A percentile compares a stretch with the other conserved stretches of the same genome.
phyloP scores from a whole-genome alignment of 176 grass and related monocot genomes.

The Avena sativa region DNA sequence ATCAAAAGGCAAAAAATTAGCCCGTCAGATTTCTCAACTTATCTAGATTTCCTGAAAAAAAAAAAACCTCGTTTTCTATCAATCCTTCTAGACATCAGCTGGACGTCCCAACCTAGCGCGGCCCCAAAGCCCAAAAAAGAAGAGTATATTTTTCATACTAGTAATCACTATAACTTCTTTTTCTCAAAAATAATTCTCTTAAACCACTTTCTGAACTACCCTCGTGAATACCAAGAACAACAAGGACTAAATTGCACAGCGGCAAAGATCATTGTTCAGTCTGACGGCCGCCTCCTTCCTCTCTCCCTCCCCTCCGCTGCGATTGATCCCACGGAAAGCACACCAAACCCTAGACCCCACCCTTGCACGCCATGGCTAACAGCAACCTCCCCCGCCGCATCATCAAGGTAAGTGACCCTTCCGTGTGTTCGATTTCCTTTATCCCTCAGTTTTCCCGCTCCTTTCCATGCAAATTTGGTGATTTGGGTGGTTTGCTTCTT shows the following conservation, averaged over 20 bases:
- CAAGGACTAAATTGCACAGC: conserved; percentile 29
- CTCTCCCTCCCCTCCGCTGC: not conserved
- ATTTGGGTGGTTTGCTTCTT: conserved; percentile 40
- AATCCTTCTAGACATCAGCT: too few species aligned
- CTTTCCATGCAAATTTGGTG: conserved; percentile 33
- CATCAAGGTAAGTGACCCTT: conserved; percentile 67
- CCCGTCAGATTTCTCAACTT: too few species aligned
- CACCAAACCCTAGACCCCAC: conserved; percentile 44
- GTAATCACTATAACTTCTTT: not conserved
- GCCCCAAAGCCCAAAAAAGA: not conserved
- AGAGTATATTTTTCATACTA: too few species aligned
- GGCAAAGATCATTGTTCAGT: not conserved
- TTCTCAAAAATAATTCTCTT: not conserved
- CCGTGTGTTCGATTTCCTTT: not conserved
- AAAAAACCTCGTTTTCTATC: too few species aligned
- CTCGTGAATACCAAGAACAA: not conserved
- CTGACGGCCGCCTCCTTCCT: not conserved
- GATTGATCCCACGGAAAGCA: conserved; percentile 15
- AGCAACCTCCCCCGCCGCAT: conserved; percentile 94
- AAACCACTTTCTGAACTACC: not conserved
- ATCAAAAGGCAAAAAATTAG: too few species aligned
- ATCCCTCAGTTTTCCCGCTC: not conserved
- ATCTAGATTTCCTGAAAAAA: too few species aligned
- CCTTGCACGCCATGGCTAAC: conserved; percentile 61
- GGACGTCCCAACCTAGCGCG: too few species aligned